Evolutionary conservation across 108 stramenopile genomes (phyloP).

Genomic region (Aurantiochytrium sp.): DNA sequence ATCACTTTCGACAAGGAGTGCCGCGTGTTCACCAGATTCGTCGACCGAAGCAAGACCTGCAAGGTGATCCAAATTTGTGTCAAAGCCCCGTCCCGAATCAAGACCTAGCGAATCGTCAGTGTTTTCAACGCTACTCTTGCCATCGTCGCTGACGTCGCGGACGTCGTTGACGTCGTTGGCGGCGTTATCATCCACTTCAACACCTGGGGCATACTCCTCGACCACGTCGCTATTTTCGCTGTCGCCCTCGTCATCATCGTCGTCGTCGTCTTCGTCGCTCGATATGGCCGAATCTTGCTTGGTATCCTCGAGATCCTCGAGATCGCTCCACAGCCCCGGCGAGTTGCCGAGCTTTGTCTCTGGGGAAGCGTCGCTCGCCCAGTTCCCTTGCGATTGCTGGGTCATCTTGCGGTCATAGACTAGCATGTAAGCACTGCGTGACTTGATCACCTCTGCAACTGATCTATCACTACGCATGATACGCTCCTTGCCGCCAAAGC

Average conservation of each 20-base stretch:
- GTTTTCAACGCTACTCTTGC: too few species aligned
- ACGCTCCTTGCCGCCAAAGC: constrained; percentile 27
- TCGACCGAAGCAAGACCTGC: too few species aligned
- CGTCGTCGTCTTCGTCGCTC: neutral
- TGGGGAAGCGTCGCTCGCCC: neutral
- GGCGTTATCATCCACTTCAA: too few species aligned
- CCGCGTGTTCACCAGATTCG: too few species aligned
- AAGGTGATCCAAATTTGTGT: too few species aligned
- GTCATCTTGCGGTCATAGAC: neutral
- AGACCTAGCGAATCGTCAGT: too few species aligned
- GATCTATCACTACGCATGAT: neutral
- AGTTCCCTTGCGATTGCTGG: neutral
- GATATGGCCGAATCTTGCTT: neutral
- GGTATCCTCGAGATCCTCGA: neutral
- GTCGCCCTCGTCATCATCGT: neutral
- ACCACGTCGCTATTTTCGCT: neutral
- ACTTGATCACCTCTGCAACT: neutral
- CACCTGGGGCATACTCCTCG: too few species aligned
- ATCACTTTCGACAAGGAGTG: too few species aligned
- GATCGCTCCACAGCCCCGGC: neutral
- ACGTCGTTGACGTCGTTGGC: too few species aligned
- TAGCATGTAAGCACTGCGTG: neutral
- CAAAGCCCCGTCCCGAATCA: too few species aligned
- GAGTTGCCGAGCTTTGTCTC: neutral
- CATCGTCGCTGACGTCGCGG: too few species aligned